Evolutionary conservation across 805 yeast species (phyloP).

Genomic region (Saccharomycodes ludwigii): DNA sequence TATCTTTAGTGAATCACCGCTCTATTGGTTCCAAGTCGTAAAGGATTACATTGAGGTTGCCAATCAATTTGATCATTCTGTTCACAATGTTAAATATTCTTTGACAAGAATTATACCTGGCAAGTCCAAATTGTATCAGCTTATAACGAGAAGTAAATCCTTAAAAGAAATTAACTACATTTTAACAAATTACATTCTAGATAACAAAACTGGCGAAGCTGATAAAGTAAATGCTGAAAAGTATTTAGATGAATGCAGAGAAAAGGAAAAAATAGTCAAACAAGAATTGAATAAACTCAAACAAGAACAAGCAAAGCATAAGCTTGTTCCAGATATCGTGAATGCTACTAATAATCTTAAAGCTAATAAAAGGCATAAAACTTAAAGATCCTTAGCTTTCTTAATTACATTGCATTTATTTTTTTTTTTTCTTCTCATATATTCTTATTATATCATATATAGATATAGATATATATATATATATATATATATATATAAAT

Average conservation of each 20-base stretch:
- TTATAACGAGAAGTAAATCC: constrained; percentile 43
- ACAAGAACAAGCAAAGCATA: constrained; percentile 4
- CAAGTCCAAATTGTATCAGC: constrained; percentile 45
- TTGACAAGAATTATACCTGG: constrained; percentile 72
- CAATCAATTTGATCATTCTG: constrained; percentile 42
- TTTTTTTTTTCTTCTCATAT: constrained; percentile 5
- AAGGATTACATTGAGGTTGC: constrained; percentile 48
- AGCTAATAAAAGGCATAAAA: not conserved
- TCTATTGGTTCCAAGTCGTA: constrained; percentile 42
- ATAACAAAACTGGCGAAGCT: constrained; percentile 13
- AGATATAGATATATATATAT: constrained; percentile 2
- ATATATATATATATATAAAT: too few relatives aligned
- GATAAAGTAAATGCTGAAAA: constrained; percentile 10
- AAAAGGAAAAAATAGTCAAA: constrained; percentile 6
- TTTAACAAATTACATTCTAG: constrained; percentile 6
- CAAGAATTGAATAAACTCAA: constrained; percentile 1
- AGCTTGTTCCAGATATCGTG: not conserved
- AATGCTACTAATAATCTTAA: constrained; percentile 4
- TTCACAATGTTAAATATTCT: constrained; percentile 73
- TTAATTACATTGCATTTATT: too few relatives aligned
- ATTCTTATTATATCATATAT: constrained; percentile 4
- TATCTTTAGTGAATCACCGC: constrained; percentile 39
- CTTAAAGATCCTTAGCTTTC: too few relatives aligned
- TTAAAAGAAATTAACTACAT: constrained; percentile 32
- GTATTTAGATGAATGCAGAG: constrained; percentile 11